A percentile compares a stretch with the other conserved stretches of the same genome.
Evolutionary conservation across 2,329 filamentous ascomycete genomes (phyloP).

Genomic region (Botrytis galanthina): DNA sequence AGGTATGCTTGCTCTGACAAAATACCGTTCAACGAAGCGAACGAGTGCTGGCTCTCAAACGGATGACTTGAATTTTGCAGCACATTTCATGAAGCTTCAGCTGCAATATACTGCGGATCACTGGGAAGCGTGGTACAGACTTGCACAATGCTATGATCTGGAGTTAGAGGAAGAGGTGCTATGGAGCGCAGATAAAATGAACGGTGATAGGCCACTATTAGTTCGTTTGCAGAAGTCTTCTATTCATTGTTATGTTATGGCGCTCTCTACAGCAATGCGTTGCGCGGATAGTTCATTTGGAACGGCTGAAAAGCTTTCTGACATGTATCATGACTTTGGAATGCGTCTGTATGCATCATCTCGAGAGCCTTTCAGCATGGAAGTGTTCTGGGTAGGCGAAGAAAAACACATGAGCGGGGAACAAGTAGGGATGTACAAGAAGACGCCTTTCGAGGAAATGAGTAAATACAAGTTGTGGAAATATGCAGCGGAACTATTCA

Average conservation of each 20-base stretch:
- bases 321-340: constrained; percentile 67
- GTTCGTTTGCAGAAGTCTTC: constrained; percentile 39
- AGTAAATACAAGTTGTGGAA: constrained; percentile 62
- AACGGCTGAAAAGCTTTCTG: constrained; percentile 56
- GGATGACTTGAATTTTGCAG: constrained; percentile 41
- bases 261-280: constrained; percentile 59
- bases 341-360: constrained; percentile 67
- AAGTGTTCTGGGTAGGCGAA: constrained; percentile 61
- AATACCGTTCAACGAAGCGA: constrained; percentile 55
- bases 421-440: constrained; percentile 54
- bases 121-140: constrained; percentile 45
- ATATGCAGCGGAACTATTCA: constrained; percentile 60
- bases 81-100: constrained; percentile 41
- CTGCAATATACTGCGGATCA: constrained; percentile 40
- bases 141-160: constrained; percentile 43
- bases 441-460: constrained; percentile 55
- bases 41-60: constrained; percentile 39
- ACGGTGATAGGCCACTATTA: constrained; percentile 40
- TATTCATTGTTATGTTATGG: constrained; percentile 57
- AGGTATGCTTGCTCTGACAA: constrained; percentile 83
- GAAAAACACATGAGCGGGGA: constrained; percentile 58
- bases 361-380: constrained; percentile 65
- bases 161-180: constrained; percentile 43
- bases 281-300: constrained; percentile 53
- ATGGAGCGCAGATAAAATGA: constrained; percentile 44